phyloP scores from a whole-genome alignment of 73 alveolate genomes.

The Paramecium biaurelia region DNA sequence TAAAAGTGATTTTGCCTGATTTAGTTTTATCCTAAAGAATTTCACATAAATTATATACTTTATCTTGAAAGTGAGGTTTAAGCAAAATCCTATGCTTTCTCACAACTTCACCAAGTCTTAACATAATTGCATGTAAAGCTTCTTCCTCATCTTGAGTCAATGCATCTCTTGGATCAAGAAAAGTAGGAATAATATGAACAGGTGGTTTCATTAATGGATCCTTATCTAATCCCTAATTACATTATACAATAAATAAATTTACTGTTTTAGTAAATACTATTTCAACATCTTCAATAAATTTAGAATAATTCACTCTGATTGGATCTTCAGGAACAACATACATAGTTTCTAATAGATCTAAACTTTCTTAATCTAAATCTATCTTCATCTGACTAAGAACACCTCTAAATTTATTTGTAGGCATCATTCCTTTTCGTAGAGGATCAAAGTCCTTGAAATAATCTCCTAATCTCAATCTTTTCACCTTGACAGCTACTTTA shows the following conservation, averaged over 20 bases:
- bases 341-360: slow-evolving; percentile 72
- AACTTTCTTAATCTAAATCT: slow-evolving; percentile 79
- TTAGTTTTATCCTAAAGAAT: slow-evolving; percentile 73
- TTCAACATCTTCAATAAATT: slow-evolving; percentile 88
- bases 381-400: slow-evolving; percentile 82
- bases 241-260: not conserved
- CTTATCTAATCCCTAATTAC: slow-evolving; percentile 82
- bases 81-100: slow-evolving; percentile 80
- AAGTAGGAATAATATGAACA: slow-evolving; percentile 76
- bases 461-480: slow-evolving; percentile 92
- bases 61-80: slow-evolving; percentile 93
- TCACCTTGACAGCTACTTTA: slow-evolving; percentile 81
- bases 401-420: slow-evolving; percentile 87
- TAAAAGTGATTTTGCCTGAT: slow-evolving; percentile 80
- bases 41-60: not conserved
- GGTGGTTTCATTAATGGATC: slow-evolving; percentile 80
- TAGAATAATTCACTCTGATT: slow-evolving; percentile 77
- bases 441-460: slow-evolving; percentile 91
- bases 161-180: slow-evolving; percentile 93
- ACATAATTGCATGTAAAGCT: slow-evolving; percentile 76
- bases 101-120: slow-evolving; percentile 82
- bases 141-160: slow-evolving; percentile 83
- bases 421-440: slow-evolving; percentile 90
- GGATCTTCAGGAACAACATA: slow-evolving; percentile 79
- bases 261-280: slow-evolving; percentile 80